Evolutionary conservation across 2,329 filamentous ascomycete genomes (phyloP).

Genomic region (Pseudogymnoascus sp.): DNA sequence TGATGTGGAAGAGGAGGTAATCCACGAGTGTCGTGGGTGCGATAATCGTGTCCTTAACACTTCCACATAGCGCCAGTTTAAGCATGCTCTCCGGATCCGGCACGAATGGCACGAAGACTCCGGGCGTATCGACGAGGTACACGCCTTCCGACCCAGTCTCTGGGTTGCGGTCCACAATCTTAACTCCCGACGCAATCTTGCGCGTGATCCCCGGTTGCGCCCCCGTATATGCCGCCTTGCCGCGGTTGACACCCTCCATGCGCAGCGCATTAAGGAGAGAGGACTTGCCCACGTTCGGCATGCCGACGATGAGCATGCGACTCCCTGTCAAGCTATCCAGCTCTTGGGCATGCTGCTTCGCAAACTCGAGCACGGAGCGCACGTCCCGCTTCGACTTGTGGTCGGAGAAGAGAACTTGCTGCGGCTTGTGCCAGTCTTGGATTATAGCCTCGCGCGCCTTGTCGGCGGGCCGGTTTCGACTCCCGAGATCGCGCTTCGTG

Average conservation of each 20-base stretch:
- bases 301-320: conserved; percentile 81
- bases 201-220: conserved; percentile 84
- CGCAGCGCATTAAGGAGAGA: conserved; percentile 86
- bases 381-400: conserved; percentile 39
- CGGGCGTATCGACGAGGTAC: conserved; percentile 85
- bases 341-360: conserved; percentile 43
- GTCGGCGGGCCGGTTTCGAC: conserved; percentile 33
- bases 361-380: conserved; percentile 36
- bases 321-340: conserved; percentile 66
- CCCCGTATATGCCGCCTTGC: conserved; percentile 74
- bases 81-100: conserved; percentile 81
- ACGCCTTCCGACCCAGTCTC: conserved; percentile 43
- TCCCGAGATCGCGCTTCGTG: conserved; percentile 77
- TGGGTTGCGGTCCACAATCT: conserved; percentile 55
- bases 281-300: conserved; percentile 97
- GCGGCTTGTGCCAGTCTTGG: conserved; percentile 44
- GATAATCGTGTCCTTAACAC: conserved; percentile 84
- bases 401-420: conserved; percentile 45
- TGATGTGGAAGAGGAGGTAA: conserved; percentile 82
- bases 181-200: conserved; percentile 75
- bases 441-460: conserved; percentile 44
- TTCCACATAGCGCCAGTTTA: conserved; percentile 84
- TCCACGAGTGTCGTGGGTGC: conserved; percentile 73
- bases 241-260: conserved; percentile 52
- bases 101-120: conserved; percentile 91